Base-by-base conservation (phyloP, 179 eudicot genomes). In the Beta lomatogona region DNA sequence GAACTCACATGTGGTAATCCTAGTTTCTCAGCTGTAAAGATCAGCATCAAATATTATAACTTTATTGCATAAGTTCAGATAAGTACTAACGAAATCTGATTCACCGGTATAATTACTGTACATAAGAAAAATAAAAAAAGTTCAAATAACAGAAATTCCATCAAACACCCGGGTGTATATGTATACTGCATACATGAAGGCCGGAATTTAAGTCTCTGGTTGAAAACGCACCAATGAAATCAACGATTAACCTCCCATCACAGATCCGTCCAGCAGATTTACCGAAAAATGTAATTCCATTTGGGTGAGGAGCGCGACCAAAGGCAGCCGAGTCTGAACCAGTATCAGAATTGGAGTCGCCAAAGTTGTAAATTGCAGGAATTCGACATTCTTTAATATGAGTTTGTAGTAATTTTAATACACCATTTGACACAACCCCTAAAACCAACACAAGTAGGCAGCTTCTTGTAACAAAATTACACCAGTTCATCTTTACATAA, bases 261-360 rank as follows among this genome's bases (percentile, higher is more conserved):
- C 52, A 48, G 7, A 48, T 48, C 52, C 52, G 7, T 4, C 52
- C 52, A 21, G 36, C 28, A 63, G 68, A 31, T 22, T 63, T 22
- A 63, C 68, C 68, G 19, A 63, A 63, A 10, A 6, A 63, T n/a
- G 68, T 63, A 31, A 63, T 63, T n/a, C 68, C 68, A 63, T 63
- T n/a, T 5, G 72, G 72, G 18, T 14, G 48, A 68, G 46, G 72
- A 4, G 46, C 13, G 15, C 59, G 55, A 11, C 10, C 64, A 50
- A 10, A 14, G 1, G 16, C 45, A 55, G 64, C 41, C 41, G 41
- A 36, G 41, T 36, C 41, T 36, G 41, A 36, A 36, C 41, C 78
- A 68, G 68, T 63, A 63, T 63, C 68, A 25, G 68, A 36, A 63
- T 63, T 63, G 14, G 68, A 63, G 31, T 63, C 36, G 1, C 48